These are phyloP conservation scores for Sugiyamaella americana DNA, from an alignment of 805 yeast species.

Conservation along the genomic window DNA sequence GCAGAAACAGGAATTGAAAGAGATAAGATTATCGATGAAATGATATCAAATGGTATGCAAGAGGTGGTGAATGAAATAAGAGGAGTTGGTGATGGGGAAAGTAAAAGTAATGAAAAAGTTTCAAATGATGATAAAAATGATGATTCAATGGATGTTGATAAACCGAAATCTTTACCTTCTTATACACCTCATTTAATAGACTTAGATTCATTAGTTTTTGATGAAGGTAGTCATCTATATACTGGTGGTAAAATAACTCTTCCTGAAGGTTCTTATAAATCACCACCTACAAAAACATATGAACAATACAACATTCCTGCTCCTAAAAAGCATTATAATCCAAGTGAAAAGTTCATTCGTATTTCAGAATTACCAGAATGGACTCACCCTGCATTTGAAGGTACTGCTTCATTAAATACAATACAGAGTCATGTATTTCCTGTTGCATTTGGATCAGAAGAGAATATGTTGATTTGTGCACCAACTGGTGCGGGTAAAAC, in stretches of 20 bases:
- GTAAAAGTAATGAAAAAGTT: constrained; percentile 2
- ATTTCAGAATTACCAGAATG: constrained; percentile 68
- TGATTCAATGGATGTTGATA: constrained; percentile 22
- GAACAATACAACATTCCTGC: constrained; percentile 94
- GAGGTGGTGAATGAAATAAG: constrained; percentile 41
- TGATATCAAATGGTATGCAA: constrained; percentile 40
- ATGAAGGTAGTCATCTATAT: constrained; percentile 66
- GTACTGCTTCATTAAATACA: constrained; percentile 62
- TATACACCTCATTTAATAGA: constrained; percentile 48
- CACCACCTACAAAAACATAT: constrained; percentile 56
- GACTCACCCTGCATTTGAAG: constrained; percentile 71
- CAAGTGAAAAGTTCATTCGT: constrained; percentile 43
- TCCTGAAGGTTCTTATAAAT: constrained; percentile 80
- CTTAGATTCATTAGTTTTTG: constrained; percentile 56
- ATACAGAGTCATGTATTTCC: constrained; percentile 82
- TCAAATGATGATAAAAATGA: neutral
- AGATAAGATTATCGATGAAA: constrained; percentile 35
- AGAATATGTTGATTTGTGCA: constrained; percentile 80
- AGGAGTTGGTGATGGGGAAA: constrained; percentile 13
- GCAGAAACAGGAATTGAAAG: constrained; percentile 36
- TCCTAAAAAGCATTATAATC: constrained; percentile 41
- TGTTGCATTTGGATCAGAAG: constrained; percentile 63
- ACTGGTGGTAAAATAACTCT: constrained; percentile 61
- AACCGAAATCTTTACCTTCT: constrained; percentile 24
- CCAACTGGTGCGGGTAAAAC: constrained; percentile 99